Evolutionary conservation across 1,139 yeast species (phyloP), one percentile per base, ranked within the genome.

Genomic region (Keqinozyma sinolaborantium): DNA sequence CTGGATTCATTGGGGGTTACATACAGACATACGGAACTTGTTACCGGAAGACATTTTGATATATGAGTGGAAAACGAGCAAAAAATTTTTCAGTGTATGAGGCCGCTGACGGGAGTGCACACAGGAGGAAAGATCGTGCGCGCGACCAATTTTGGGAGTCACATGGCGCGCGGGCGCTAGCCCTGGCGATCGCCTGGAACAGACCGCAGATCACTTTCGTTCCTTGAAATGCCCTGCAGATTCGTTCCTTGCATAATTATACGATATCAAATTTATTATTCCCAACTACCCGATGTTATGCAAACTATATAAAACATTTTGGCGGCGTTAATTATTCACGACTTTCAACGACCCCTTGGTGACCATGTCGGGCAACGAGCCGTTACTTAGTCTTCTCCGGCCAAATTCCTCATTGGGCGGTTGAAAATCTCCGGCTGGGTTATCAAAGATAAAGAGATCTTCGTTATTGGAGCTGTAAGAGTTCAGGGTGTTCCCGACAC

Each of bases 11-110:
- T 19, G 23, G 23, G 10, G 25, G 15, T 37, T 43, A 83, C 95
- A 73, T 84, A 85, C 95, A 73, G 97, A 87, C 90, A 90, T 86
- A 80, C 96, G 88, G 86, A 84, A 92, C 80, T 92, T 92, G 84
- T 90, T 92, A 80, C 98, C 98, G 76, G 95, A 87, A 79, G 96
- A 44, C 48, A 44, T 44, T 35, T 31, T 40, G 37, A 35, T 28
- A 30, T 28, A 35, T 31, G 28, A 28, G 31, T 35, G 30, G 29
- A 19, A 30, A 18, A 10, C 10, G 21, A 18, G 21, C 21, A 18
- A 18, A 18, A 18, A 18, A 18, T 7, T 18, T 18, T 18, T 18
- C 21, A 18, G 21, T 18, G 10, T 18, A 18, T 18, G 7, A 18
- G 7, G 21, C 7, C 9, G 10, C 10, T 7, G 7, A 7, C 10